Base-by-base conservation (phyloP, 2,329 filamentous ascomycete species). In the Xylaria sp. region DNA sequence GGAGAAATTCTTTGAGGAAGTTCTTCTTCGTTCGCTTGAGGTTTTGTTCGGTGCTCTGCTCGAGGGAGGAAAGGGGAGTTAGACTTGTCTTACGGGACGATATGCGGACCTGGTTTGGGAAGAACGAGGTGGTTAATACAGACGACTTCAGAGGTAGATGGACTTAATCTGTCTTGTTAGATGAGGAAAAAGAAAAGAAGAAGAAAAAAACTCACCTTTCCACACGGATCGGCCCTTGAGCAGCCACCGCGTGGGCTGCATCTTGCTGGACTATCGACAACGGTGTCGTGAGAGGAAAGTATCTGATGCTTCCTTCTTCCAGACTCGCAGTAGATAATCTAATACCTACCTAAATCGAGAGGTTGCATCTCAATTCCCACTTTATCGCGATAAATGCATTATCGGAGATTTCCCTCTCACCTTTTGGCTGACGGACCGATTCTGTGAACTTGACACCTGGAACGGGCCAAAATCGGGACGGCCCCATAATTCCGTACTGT, bases 1-100 rank as follows among this genome's bases (percentile, higher is more conserved):
- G 33, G 29, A n/a, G 5, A 11, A 51, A 29, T n/a, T 29, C 25
- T 49, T 42, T 42, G n/a, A n/a, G n/a, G n/a, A n/a, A n/a, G n/a
- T n/a, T 20, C 17, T 20, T 22, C 27, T 31, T 33, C 20, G n/a
- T 33, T 49, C 5, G 38, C 11, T 31, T 33, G 22, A 15, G 7
- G 5, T 25, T 29, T 44, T 9, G 47, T 25, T 9, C 10, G 39
- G 22, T 33, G 33, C 29, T 54, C 25, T 44, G n/a, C 38, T 53
- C 25, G 53, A 44, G n/a, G 38, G 69, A 58, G 65, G 59, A 70
- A 68, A 45, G 44, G 64, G 59, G 17, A 7, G n/a, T 38, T 42
- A 38, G 39, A 56, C 11, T 60, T 42, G 33, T 38, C 88, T 82
- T 88, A 92, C 89, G 89, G 85, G 71, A 92, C 88, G 73, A 92